phyloP scores from a whole-genome alignment of 352 stramenopile species.

The Pythium dissotocum region DNA sequence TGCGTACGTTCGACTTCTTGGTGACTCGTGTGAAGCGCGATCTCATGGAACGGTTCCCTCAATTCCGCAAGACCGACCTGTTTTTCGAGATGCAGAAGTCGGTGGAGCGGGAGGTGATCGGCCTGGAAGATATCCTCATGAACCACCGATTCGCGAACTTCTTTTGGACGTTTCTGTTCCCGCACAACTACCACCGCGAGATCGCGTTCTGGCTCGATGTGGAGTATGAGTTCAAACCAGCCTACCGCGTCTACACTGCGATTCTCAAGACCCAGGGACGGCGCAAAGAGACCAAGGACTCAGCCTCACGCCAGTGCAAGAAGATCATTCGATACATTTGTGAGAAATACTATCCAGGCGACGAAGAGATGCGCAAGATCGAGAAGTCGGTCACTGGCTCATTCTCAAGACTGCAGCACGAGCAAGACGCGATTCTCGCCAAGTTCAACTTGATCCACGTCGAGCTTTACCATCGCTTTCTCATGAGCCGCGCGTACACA shows the following conservation, averaged over 20 bases:
- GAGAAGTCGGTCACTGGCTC: slow-evolving; percentile 68
- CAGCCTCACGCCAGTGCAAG: slow-evolving; percentile 59
- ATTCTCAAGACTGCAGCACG: slow-evolving; percentile 62
- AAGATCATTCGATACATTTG: slow-evolving; percentile 84
- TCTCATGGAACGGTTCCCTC: slow-evolving; percentile 77
- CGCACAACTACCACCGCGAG: slow-evolving; percentile 87
- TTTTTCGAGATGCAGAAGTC: slow-evolving; percentile 81
- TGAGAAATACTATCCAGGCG: slow-evolving; percentile 80
- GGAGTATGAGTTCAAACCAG: slow-evolving; percentile 87
- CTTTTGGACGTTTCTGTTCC: slow-evolving; percentile 89
- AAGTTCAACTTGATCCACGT: slow-evolving; percentile 87
- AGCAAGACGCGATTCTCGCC: slow-evolving; percentile 82
- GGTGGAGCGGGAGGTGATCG: slow-evolving; percentile 79
- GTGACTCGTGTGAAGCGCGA: slow-evolving; percentile 77
- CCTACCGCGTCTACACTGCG: slow-evolving; percentile 68
- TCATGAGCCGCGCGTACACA: slow-evolving; percentile 81
- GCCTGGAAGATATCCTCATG: slow-evolving; percentile 84
- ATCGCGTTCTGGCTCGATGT: slow-evolving; percentile 85
- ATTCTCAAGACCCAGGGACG: slow-evolving; percentile 52
- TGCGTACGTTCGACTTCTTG: slow-evolving; percentile 80
- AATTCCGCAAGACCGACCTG: slow-evolving; percentile 79
- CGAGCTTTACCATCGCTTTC: slow-evolving; percentile 84
- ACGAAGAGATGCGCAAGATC: slow-evolving; percentile 71
- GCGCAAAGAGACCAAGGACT: slow-evolving; percentile 59
- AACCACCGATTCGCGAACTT: slow-evolving; percentile 88